Base-by-base conservation (phyloP, 768 basidiomycete species). In the Tephrocybe sp. region DNA sequence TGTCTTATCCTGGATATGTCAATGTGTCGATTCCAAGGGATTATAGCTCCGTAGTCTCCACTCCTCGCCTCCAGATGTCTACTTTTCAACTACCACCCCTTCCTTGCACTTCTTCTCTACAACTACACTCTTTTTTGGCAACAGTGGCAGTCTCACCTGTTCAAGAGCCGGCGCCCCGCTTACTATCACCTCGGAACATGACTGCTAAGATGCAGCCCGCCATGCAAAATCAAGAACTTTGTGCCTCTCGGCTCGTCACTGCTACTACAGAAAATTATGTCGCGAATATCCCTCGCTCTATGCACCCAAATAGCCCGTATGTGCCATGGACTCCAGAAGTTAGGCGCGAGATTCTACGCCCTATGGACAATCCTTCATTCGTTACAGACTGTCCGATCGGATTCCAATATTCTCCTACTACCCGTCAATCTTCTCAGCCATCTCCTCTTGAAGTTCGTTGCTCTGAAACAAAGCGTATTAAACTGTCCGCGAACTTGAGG, bases 261-360 rank as follows among this genome's bases (percentile, higher is more conserved):
- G 16, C 24, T 39, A 7, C 34, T 24, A 23, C 2, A 3, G 9
- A 34, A 19, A 30, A 16, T 38, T 27, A 27, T n/a, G 22, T 11
- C 16, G 13, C 1, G 10, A 30, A 45, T 41, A 52, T 57, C 27
- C 68, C 73, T 6, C 63, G 70, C 21, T 66, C 76, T 25, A 69
- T 68, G 34, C 75, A 80, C 59, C 76, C 78, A 5, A 78, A 79
- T 44, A 78, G 74, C 57, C 78, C 79, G n/a, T 80, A 79, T 45
- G 73, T 77, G 4, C 78, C 78, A 8, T 80, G 76, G 78, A 57
- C 69, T 4, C 60, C 67, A 23, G 63, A 70, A 21, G 62, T 59
- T 67, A 80, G 60, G 65, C 80, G 49, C 49, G 67, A 63, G 54
- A 72, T 69, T 56, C 70, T 69, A 50, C 72, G 55, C 45, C 76